Evolutionary conservation across 108 stramenopile genomes (phyloP).

Genomic region (Skeletonema tropicum): DNA sequence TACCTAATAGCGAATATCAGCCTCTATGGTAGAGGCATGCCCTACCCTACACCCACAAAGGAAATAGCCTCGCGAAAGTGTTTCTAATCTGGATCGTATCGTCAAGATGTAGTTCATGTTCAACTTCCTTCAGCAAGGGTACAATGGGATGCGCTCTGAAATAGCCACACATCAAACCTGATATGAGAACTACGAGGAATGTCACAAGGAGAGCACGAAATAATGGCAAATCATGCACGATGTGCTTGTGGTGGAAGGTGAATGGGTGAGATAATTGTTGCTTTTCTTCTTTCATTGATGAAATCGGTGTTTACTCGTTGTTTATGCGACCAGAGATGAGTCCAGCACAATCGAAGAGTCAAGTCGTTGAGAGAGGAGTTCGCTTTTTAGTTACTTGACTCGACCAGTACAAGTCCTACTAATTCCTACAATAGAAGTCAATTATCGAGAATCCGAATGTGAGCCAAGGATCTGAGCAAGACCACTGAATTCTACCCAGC

Average conservation of each 20-base stretch:
- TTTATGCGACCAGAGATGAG: too few relatives aligned
- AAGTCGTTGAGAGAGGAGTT: too few relatives aligned
- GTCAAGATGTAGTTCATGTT: constrained; percentile 25
- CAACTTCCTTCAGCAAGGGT: constrained; percentile 22
- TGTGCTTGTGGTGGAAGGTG: constrained; percentile 11
- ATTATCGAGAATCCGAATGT: too few relatives aligned
- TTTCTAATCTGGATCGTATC: constrained; percentile 18
- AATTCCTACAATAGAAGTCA: too few relatives aligned
- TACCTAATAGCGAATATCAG: too few relatives aligned
- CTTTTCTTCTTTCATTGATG: not conserved
- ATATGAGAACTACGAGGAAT: constrained; percentile 21
- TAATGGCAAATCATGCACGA: constrained; percentile 19
- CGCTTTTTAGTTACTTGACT: too few relatives aligned
- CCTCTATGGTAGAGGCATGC: too few relatives aligned
- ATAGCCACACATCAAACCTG: not conserved
- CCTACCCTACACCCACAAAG: constrained; percentile 13
- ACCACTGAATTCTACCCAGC: too few relatives aligned
- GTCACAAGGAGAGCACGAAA: constrained; percentile 7
- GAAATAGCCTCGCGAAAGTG: constrained; percentile 27
- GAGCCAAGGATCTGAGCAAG: too few relatives aligned
- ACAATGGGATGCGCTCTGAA: constrained; percentile 3
- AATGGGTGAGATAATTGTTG: not conserved
- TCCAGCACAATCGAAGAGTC: too few relatives aligned
- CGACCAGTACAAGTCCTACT: too few relatives aligned
- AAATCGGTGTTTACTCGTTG: not conserved